Percentiles rank a stretch among this genome's conserved stretches.
Evolutionary conservation across 495 filamentous ascomycete genomes (phyloP).

Genomic region (Podospora tetraspora): DNA sequence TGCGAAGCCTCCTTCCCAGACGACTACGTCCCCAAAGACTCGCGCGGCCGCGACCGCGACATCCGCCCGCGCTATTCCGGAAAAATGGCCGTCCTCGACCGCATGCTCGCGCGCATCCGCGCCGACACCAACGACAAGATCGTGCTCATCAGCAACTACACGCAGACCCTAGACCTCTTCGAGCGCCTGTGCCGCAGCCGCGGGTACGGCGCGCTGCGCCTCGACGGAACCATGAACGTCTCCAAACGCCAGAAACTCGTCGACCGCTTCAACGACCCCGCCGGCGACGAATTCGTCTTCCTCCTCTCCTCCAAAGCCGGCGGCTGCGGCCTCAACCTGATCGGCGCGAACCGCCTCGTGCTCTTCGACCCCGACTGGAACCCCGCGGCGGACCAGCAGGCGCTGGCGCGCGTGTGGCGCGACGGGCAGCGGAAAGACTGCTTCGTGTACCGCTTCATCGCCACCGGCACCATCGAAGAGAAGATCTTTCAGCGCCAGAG

Average conservation of each 20-base stretch:
- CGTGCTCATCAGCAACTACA: slow-evolving; percentile 97
- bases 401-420: slow-evolving; percentile 94
- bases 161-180: slow-evolving; percentile 92
- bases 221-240: slow-evolving; percentile 97
- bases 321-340: slow-evolving; percentile 94
- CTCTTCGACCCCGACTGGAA: slow-evolving; percentile 99
- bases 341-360: slow-evolving; percentile 93
- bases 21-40: slow-evolving; percentile 83
- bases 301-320: slow-evolving; percentile 94
- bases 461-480: slow-evolving; percentile 96
- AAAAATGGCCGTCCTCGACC: slow-evolving; percentile 97
- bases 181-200: slow-evolving; percentile 82
- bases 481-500: slow-evolving; percentile 99
- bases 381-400: slow-evolving; percentile 96
- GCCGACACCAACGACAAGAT: slow-evolving; percentile 99
- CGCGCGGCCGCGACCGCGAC: slow-evolving; percentile 83
- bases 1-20: slow-evolving; percentile 78
- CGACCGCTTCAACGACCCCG: slow-evolving; percentile 95
- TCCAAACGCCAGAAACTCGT: slow-evolving; percentile 95
- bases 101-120: slow-evolving; percentile 95
- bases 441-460: slow-evolving; percentile 98
- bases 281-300: slow-evolving; percentile 89
- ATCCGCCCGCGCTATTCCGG: slow-evolving; percentile 95
- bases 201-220: slow-evolving; percentile 76
- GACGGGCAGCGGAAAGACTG: slow-evolving; percentile 99